Percentiles rank a stretch among this genome's conserved stretches.
Evolutionary conservation across 169 alveolate species (phyloP).

Genomic region (Plasmodium cynomolgi): DNA sequence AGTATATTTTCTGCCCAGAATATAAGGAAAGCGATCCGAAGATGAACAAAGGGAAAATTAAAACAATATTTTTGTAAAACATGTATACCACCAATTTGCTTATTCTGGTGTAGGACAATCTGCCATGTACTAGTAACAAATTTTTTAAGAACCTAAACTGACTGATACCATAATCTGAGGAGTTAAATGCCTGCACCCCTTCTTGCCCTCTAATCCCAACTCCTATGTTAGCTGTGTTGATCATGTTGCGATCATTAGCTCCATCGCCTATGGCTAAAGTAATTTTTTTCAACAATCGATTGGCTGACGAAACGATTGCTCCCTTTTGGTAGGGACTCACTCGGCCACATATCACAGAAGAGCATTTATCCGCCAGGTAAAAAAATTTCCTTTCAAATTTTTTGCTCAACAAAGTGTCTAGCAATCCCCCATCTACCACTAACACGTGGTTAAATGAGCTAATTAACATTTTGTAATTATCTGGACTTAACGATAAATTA

Average conservation of each 20-base stretch:
- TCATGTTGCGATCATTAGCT: constrained; percentile 99
- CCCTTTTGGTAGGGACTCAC: constrained; percentile 85
- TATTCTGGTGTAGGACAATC: constrained; percentile 93
- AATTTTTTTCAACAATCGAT: constrained; percentile 83
- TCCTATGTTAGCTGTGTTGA: constrained; percentile 98
- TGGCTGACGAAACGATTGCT: constrained; percentile 87
- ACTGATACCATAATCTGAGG: constrained; percentile 92
- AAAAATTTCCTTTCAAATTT: constrained; percentile 76
- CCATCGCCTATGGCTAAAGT: constrained; percentile 98
- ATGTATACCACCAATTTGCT: constrained; percentile 95
- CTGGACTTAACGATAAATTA: constrained; percentile 32
- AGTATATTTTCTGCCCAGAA: constrained; percentile 95
- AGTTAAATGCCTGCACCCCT: constrained; percentile 95
- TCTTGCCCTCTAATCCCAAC: constrained; percentile 98
- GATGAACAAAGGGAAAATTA: constrained; percentile 94
- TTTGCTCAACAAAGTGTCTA: constrained; percentile 43
- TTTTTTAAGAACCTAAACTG: constrained; percentile 89
- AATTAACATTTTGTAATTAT: constrained; percentile 20
- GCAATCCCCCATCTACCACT: constrained; percentile 57
- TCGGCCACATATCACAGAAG: constrained; percentile 79
- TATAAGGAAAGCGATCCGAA: constrained; percentile 92
- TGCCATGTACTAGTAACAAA: constrained; percentile 91
- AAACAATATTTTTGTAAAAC: constrained; percentile 96
- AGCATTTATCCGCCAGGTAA: constrained; percentile 75
- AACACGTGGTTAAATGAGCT: constrained; percentile 35